Evolutionary conservation across 495 filamentous ascomycete genomes (phyloP).

Genomic region (Melanomma pulvis-pyrius): DNA sequence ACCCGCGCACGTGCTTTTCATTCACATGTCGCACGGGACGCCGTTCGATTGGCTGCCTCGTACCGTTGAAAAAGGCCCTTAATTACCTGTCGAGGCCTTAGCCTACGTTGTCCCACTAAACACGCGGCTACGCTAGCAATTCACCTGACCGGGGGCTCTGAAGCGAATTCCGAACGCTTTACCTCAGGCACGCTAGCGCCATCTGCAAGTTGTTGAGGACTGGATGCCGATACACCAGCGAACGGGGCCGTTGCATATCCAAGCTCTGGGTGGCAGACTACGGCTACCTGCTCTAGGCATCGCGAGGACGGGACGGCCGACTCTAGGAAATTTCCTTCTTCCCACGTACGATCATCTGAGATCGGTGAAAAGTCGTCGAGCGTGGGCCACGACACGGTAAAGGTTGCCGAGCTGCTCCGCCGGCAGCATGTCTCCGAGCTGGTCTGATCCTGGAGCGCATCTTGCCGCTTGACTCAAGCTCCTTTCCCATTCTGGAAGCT

Average conservation of each 20-base stretch:
- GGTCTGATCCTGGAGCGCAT: background rate
- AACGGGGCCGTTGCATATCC: background rate
- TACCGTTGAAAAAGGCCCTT: background rate
- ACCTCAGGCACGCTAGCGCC: background rate
- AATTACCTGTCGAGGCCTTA: background rate
- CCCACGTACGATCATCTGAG: no score
- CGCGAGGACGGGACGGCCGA: background rate
- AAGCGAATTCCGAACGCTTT: background rate
- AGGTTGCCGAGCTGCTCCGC: background rate
- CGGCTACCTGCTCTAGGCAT: background rate
- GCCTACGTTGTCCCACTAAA: background rate
- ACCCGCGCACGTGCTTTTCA: conserved; percentile 3
- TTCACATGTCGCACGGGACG: background rate
- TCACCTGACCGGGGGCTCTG: background rate
- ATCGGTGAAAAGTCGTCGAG: background rate
- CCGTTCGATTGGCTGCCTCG: background rate
- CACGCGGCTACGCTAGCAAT: background rate
- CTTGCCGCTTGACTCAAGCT: background rate
- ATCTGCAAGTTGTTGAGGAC: background rate
- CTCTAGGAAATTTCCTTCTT: background rate
- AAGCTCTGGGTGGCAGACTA: background rate
- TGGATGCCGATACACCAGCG: background rate
- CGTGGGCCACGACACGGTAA: background rate
- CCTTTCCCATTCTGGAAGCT: background rate
- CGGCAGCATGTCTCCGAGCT: conserved; percentile 1